These are phyloP conservation scores for Ogataea siamensis DNA, from an alignment of 805 yeast genomes.

Conservation along the genomic window DNA sequence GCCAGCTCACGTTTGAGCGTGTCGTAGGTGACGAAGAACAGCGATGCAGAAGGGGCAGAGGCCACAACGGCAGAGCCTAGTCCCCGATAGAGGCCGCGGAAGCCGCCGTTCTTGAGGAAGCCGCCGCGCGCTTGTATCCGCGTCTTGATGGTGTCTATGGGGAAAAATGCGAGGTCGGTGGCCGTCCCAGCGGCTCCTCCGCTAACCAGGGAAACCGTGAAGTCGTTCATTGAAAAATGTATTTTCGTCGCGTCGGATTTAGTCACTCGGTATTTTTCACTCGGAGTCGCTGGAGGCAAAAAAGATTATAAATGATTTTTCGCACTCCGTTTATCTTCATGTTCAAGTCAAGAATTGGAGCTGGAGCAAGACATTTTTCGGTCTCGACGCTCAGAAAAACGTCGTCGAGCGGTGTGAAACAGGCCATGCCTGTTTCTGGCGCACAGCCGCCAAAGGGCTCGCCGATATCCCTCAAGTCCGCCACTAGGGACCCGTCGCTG, in stretches of 20 bases:
- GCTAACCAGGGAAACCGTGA: constrained; percentile 35
- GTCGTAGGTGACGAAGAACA: constrained; percentile 84
- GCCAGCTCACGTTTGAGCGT: constrained; percentile 47
- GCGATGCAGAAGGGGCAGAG: constrained; percentile 84
- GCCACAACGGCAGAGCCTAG: constrained; percentile 92
- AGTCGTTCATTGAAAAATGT: constrained; percentile 10
- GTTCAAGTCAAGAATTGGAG: constrained; percentile 4
- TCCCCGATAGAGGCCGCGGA: constrained; percentile 87
- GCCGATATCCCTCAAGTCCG: constrained; percentile 41
- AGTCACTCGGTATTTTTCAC: background rate
- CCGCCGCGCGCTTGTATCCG: constrained; percentile 95
- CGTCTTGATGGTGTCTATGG: constrained; percentile 93
- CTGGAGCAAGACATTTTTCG: constrained; percentile 4
- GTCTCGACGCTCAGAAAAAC: constrained; percentile 9
- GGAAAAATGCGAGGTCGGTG: constrained; percentile 91
- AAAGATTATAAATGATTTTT: background rate
- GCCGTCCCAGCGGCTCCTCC: constrained; percentile 98
- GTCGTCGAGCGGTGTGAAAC: constrained; percentile 23
- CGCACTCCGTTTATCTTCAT: background rate
- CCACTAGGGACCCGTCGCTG: constrained; percentile 41
- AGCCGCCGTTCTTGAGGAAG: constrained; percentile 89
- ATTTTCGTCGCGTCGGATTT: constrained; percentile 8
- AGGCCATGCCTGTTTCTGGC: constrained; percentile 23
- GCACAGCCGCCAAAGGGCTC: constrained; percentile 47
- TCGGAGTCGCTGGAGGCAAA: constrained; percentile 2